phyloP scores from a whole-genome alignment of 306 rosid species.

The Quercus dentata region DNA sequence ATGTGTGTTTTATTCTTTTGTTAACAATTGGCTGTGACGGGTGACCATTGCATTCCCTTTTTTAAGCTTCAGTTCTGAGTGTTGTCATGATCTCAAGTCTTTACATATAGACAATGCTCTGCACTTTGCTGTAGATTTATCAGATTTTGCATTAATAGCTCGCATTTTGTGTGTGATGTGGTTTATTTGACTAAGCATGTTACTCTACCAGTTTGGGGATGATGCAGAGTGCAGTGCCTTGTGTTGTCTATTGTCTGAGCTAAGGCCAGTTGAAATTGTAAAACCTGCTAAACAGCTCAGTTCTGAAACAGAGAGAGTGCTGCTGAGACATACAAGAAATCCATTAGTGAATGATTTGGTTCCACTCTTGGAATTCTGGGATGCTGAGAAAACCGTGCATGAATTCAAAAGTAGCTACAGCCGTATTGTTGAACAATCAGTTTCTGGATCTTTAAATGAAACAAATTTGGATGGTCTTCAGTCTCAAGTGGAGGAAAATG shows the following conservation, averaged over 20 bases:
- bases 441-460: conserved; percentile 24
- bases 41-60: conserved; percentile 2
- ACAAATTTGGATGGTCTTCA: not conserved
- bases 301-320: conserved; percentile 75
- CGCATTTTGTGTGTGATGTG: not conserved
- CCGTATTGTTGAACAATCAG: conserved; percentile 21
- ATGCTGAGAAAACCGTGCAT: conserved; percentile 59
- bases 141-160: conserved; percentile 13
- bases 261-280: conserved; percentile 91
- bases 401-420: conserved; percentile 55
- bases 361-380: conserved; percentile 84
- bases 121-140: not conserved
- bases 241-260: conserved; percentile 80
- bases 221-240: conserved; percentile 80
- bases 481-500: conserved; percentile 37
- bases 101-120: not conserved
- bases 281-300: conserved; percentile 80
- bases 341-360: conserved; percentile 85
- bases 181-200: conserved; percentile 7
- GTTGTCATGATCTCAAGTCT: not conserved
- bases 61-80: not conserved
- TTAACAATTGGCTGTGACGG: not conserved
- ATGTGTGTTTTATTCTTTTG: not conserved
- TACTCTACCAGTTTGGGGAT: conserved; percentile 67
- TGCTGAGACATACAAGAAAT: conserved; percentile 75